phyloP scores from a whole-genome alignment of 345 rosid genomes.

The Sonneratia caseolaris region DNA sequence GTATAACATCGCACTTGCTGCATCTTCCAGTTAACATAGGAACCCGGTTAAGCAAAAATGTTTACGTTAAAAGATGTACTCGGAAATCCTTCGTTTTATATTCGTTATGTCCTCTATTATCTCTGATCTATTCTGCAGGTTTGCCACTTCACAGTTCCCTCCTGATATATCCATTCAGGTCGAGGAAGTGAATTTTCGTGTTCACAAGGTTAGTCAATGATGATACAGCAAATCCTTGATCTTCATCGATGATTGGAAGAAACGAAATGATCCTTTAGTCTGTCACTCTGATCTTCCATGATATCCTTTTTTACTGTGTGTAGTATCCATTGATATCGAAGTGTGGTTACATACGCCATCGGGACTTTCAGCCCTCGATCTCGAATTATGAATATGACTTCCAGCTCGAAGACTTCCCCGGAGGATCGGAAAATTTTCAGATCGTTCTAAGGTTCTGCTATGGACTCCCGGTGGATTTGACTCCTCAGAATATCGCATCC shows the following conservation, averaged over 20 bases:
- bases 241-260: not conserved
- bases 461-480: constrained; percentile 50
- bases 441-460: constrained; percentile 60
- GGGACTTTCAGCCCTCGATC: constrained; percentile 53
- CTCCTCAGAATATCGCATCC: constrained; percentile 48
- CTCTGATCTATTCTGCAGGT: constrained; percentile 37
- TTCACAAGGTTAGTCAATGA: constrained; percentile 52
- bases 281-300: not conserved
- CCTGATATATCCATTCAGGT: constrained; percentile 61
- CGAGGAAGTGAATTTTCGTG: constrained; percentile 46
- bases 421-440: constrained; percentile 66
- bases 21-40: too few relatives aligned
- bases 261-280: not conserved
- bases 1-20: not conserved
- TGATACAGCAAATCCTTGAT: not conserved
- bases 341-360: constrained; percentile 61
- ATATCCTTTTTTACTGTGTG: not conserved
- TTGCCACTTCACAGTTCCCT: constrained; percentile 47
- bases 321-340: constrained; percentile 83
- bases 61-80: not conserved
- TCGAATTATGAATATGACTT: constrained; percentile 39
- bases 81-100: not conserved
- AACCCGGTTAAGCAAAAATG: not conserved
- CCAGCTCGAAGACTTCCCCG: constrained; percentile 70
- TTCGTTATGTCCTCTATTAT: not conserved